A percentile compares a stretch with the other conserved stretches of the same genome.
These are phyloP conservation scores for Tilletia horrida DNA, from an alignment of 1,284 basidiomycete species.

Conservation along the genomic window DNA sequence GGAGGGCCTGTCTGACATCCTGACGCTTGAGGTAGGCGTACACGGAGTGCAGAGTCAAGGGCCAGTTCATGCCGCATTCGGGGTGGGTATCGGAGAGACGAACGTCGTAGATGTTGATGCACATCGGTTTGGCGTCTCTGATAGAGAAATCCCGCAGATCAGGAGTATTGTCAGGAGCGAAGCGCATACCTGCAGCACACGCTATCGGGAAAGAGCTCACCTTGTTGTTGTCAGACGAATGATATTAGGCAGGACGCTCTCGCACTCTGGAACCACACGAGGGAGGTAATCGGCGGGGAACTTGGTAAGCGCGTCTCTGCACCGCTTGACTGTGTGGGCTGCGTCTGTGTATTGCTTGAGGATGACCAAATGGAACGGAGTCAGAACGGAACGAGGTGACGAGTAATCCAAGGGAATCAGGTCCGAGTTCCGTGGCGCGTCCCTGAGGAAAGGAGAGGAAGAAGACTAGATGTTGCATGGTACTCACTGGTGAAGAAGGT, in stretches of 20 bases:
- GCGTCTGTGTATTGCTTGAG: slow-evolving; percentile 63
- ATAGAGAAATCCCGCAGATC: not conserved
- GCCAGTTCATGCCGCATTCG: slow-evolving; percentile 99
- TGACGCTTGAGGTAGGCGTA: slow-evolving; percentile 74
- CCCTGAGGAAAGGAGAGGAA: not conserved
- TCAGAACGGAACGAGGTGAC: not conserved
- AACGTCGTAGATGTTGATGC: slow-evolving; percentile 93
- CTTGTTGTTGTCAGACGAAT: slow-evolving; percentile 64
- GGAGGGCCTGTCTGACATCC: slow-evolving; percentile 78
- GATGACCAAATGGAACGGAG: slow-evolving; percentile 17
- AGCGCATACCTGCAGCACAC: too few relatives aligned
- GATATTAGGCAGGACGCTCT: slow-evolving; percentile 65
- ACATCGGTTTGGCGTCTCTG: slow-evolving; percentile 59
- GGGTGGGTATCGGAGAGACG: slow-evolving; percentile 77
- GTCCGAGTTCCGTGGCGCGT: too few relatives aligned
- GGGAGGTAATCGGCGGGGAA: slow-evolving; percentile 44
- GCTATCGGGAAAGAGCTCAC: slow-evolving; percentile 58
- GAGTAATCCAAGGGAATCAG: too few relatives aligned
- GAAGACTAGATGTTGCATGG: slow-evolving; percentile 19
- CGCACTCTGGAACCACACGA: slow-evolving; percentile 68
- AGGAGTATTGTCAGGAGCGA: too few relatives aligned
- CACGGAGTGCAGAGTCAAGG: slow-evolving; percentile 76
- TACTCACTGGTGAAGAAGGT: slow-evolving; percentile 64
- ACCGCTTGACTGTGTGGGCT: slow-evolving; percentile 66
- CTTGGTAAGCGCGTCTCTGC: slow-evolving; percentile 59